Evolutionary conservation across 352 stramenopile genomes (phyloP).

Genomic region (Pythium sukuiense): DNA sequence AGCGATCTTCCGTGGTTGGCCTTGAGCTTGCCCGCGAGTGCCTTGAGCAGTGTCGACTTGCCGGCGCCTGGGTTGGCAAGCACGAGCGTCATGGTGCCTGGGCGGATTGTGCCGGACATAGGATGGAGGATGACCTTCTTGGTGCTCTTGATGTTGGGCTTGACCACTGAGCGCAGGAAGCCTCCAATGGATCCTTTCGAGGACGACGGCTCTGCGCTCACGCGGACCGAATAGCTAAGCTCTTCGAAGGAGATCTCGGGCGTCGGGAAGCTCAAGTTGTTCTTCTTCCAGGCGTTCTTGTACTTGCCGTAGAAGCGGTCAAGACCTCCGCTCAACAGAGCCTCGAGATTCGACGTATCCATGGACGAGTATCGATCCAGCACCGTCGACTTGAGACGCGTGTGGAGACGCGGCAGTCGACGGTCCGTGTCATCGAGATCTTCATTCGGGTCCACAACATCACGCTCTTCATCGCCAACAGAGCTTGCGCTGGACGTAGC

Average conservation of each 20-base stretch:
- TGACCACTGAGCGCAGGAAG: slow-evolving; percentile 19
- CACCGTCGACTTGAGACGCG: slow-evolving; percentile 23
- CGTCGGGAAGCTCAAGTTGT: slow-evolving; percentile 57
- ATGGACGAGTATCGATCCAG: slow-evolving; percentile 41
- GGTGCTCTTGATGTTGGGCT: slow-evolving; percentile 32
- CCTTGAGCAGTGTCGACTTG: slow-evolving; percentile 68
- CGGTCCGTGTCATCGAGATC: slow-evolving; percentile 2
- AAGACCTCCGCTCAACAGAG: slow-evolving; percentile 55
- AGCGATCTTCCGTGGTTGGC: slow-evolving; percentile 31
- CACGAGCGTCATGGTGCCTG: slow-evolving; percentile 58
- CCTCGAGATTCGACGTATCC: slow-evolving; percentile 48
- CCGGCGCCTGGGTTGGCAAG: slow-evolving; percentile 64
- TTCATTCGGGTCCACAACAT: background rate
- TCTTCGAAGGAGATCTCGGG: slow-evolving; percentile 63
- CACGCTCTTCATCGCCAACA: slow-evolving; percentile 10
- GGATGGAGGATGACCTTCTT: slow-evolving; percentile 53
- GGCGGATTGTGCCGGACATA: slow-evolving; percentile 67
- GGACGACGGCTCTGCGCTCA: slow-evolving; percentile 25
- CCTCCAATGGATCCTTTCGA: slow-evolving; percentile 23
- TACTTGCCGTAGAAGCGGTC: slow-evolving; percentile 52
- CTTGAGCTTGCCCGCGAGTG: slow-evolving; percentile 51
- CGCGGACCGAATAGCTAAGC: slow-evolving; percentile 42
- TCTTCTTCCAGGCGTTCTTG: slow-evolving; percentile 40
- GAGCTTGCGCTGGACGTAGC: slow-evolving; percentile 17
- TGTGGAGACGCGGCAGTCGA: slow-evolving; percentile 14